Evolutionary conservation across 495 filamentous ascomycete species (phyloP).

Genomic region (Talaromyces proteolyticus): DNA sequence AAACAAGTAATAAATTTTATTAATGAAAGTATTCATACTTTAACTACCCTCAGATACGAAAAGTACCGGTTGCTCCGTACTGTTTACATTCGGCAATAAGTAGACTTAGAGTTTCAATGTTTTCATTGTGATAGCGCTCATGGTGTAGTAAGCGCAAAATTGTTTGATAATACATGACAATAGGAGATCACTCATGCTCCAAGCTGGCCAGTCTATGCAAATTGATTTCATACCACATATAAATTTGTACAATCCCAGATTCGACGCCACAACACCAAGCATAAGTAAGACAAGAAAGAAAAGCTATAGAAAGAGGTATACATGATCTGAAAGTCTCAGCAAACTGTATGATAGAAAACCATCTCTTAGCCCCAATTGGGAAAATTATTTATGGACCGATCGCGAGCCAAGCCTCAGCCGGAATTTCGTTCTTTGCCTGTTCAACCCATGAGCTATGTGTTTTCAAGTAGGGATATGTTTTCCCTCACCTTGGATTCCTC

Average conservation of each 20-base stretch:
- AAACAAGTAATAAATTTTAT: too few species aligned
- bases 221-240: conserved; percentile 5
- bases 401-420: conserved; percentile 34
- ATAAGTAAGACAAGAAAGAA: conserved; percentile 1
- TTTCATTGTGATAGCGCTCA: not conserved
- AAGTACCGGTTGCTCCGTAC: too few species aligned
- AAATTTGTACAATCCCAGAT: not conserved
- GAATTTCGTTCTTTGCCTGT: conserved; percentile 34
- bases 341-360: too few species aligned
- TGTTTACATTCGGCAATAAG: too few species aligned
- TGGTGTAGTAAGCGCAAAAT: not conserved
- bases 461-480: conserved; percentile 12
- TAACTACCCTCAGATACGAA: too few species aligned
- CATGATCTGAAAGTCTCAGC: not conserved
- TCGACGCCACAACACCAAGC: not conserved
- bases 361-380: too few species aligned
- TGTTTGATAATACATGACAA: not conserved
- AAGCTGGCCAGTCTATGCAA: conserved; percentile 4
- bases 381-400: too few species aligned
- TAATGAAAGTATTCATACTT: too few species aligned
- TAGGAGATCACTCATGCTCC: not conserved
- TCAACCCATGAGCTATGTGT: not conserved
- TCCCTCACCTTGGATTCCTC: conserved; percentile 44
- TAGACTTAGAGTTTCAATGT: too few species aligned
- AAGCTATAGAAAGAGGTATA: conserved; percentile 1